Conservation (phyloP, 2,329 filamentous ascomycete genomes). For the Fusarium xylarioides region DNA sequence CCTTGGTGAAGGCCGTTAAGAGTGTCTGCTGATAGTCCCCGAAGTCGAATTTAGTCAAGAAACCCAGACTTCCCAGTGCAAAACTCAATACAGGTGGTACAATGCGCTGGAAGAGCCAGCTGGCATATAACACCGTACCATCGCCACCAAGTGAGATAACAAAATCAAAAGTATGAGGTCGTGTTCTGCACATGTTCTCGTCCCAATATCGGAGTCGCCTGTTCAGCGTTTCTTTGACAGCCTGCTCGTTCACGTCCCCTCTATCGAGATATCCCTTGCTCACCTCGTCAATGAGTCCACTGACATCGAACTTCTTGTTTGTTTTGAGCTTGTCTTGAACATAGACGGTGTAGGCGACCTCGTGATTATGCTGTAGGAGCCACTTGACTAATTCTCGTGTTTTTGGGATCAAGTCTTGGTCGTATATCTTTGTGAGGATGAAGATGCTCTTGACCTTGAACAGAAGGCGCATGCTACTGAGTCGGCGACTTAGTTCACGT, state of each 20-base stretch:
- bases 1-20: conserved; percentile 77
- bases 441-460: conserved; percentile 86
- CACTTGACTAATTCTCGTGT: conserved; percentile 82
- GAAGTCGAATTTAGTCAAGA: conserved; percentile 97
- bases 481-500: conserved; percentile 83
- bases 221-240: conserved; percentile 49
- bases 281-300: conserved; percentile 73
- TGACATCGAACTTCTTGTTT: conserved; percentile 77
- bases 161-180: conserved; percentile 92
- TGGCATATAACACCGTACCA: conserved; percentile 95
- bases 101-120: conserved; percentile 95
- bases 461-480: conserved; percentile 84
- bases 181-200: conserved; percentile 76
- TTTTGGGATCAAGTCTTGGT: conserved; percentile 79
- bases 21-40: conserved; percentile 75
- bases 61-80: conserved; percentile 88
- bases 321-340: conserved; percentile 79
- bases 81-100: conserved; percentile 95
- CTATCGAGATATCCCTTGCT: conserved; percentile 53
- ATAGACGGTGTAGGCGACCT: conserved; percentile 78
- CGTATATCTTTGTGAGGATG: conserved; percentile 90
- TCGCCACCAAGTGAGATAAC: conserved; percentile 92
- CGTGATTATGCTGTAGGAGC: conserved; percentile 77
- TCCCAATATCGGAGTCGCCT: conserved; percentile 83
- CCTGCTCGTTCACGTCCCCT: conserved; percentile 46